Conservation (phyloP, 345 rosid genomes). For the Cardamine chenopodiifolia region DNA sequence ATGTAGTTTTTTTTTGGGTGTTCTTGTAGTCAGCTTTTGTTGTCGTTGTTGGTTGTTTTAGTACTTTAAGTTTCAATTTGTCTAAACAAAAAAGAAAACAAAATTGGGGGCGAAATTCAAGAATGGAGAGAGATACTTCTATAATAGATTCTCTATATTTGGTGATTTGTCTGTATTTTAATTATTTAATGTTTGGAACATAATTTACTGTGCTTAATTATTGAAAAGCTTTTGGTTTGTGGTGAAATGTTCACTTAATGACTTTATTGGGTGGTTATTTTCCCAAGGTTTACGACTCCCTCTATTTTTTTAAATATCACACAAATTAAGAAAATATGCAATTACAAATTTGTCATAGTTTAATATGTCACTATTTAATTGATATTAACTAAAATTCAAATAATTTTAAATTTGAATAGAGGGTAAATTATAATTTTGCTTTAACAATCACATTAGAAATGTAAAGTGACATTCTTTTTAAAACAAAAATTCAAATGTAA, state of each 20-base stretch:
- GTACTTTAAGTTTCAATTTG: conserved; percentile 35
- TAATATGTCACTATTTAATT: too few relatives aligned
- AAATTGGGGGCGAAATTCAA: conserved; percentile 7
- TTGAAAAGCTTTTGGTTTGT: conserved; percentile 15
- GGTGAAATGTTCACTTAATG: conserved; percentile 30
- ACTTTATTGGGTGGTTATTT: conserved; percentile 29
- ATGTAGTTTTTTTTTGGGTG: conserved; percentile 13
- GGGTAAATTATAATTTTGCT: too few relatives aligned
- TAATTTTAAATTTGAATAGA: too few relatives aligned
- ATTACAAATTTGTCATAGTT: too few relatives aligned
- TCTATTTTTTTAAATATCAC: too few relatives aligned
- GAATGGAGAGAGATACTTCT: conserved; percentile 13
- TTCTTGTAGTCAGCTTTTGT: conserved; percentile 21
- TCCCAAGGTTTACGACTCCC: conserved; percentile 12
- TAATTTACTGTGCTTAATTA: conserved; percentile 29
- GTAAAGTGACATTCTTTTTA: too few relatives aligned
- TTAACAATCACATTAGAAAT: too few relatives aligned
- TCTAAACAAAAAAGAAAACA: conserved; percentile 22
- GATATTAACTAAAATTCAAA: too few relatives aligned
- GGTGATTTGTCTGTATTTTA: conserved; percentile 9
- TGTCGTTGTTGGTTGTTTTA: conserved; percentile 32
- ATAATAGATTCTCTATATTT: conserved; percentile 16
- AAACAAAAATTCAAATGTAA: too few relatives aligned
- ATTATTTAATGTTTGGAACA: conserved; percentile 22
- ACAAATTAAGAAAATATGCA: too few relatives aligned